Evolutionary conservation across 805 yeast genomes (phyloP).

Genomic region (Ogataea methylovora): DNA sequence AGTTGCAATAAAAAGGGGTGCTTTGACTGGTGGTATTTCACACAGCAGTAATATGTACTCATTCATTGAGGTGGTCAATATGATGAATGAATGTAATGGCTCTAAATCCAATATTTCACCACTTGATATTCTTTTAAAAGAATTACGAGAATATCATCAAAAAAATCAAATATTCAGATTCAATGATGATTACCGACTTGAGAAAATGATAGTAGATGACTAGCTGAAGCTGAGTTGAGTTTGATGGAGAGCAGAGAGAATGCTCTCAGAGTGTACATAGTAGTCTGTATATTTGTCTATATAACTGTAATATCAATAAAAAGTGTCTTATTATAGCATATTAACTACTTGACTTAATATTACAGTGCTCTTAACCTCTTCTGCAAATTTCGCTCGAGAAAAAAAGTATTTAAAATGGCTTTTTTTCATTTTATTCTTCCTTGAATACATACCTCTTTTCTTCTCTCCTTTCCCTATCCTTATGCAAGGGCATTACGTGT

Average conservation of each 20-base stretch:
- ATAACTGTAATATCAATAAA: too few relatives aligned
- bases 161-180: constrained; percentile 8
- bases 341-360: too few relatives aligned
- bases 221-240: too few relatives aligned
- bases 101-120: too few relatives aligned
- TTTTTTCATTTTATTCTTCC: constrained; percentile 1
- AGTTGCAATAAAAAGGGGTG: constrained; percentile 11
- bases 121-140: constrained; percentile 6
- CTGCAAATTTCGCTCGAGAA: neutral
- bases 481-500: constrained; percentile 99
- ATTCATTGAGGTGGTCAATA: constrained; percentile 10
- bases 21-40: constrained; percentile 10
- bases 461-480: constrained; percentile 54
- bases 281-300: too few relatives aligned
- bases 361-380: too few relatives aligned
- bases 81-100: neutral
- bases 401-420: neutral
- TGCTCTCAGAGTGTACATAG: too few relatives aligned
- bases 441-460: neutral
- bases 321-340: too few relatives aligned
- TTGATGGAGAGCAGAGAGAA: too few relatives aligned
- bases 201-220: constrained; percentile 8
- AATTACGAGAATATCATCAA: constrained; percentile 10
- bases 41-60: constrained; percentile 17
- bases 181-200: constrained; percentile 8